A percentile compares a stretch with the other conserved stretches of the same genome.
phyloP scores from a whole-genome alignment of 441 rosid species.

The Cnidoscolus chayamansa region DNA sequence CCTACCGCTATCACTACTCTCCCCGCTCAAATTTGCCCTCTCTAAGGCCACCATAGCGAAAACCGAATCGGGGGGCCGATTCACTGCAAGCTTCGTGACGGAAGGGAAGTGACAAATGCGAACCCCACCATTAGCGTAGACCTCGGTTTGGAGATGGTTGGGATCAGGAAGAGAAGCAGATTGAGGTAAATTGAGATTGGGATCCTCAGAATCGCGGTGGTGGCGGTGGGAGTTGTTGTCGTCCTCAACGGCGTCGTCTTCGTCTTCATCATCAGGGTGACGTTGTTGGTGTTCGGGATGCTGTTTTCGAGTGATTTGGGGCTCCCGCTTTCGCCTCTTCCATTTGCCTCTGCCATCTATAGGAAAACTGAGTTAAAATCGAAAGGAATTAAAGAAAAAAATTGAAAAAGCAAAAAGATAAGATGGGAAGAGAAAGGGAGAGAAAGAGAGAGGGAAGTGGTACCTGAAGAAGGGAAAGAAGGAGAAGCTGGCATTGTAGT shows the following conservation, averaged over 20 bases:
- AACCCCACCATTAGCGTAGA: conserved; percentile 47
- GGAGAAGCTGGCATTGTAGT: conserved; percentile 71
- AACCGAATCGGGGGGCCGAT: conserved; percentile 74
- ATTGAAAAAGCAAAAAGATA: not conserved
- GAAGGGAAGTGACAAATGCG: conserved; percentile 71
- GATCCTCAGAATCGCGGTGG: conserved; percentile 29
- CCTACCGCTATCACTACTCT: conserved; percentile 32
- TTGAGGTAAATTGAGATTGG: conserved; percentile 30
- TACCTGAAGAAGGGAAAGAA: conserved; percentile 37
- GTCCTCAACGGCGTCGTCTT: conserved; percentile 45
- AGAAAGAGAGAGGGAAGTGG: conserved; percentile 1
- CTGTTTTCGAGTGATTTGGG: conserved; percentile 29
- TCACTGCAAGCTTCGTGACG: conserved; percentile 55
- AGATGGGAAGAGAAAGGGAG: not conserved
- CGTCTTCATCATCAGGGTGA: conserved; percentile 34
- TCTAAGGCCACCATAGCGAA: conserved; percentile 54
- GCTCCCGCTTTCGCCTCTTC: conserved; percentile 79
- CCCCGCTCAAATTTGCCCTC: conserved; percentile 53
- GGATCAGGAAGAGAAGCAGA: conserved; percentile 44
- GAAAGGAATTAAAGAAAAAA: not conserved
- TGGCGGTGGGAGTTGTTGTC: conserved; percentile 33
- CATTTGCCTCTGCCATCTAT: conserved; percentile 80
- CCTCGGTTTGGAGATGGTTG: conserved; percentile 46
- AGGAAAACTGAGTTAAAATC: not conserved
- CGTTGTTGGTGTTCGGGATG: conserved; percentile 26